Base-by-base conservation (phyloP, 2,329 filamentous ascomycete genomes). In the Pseudogymnoascus sp. region DNA sequence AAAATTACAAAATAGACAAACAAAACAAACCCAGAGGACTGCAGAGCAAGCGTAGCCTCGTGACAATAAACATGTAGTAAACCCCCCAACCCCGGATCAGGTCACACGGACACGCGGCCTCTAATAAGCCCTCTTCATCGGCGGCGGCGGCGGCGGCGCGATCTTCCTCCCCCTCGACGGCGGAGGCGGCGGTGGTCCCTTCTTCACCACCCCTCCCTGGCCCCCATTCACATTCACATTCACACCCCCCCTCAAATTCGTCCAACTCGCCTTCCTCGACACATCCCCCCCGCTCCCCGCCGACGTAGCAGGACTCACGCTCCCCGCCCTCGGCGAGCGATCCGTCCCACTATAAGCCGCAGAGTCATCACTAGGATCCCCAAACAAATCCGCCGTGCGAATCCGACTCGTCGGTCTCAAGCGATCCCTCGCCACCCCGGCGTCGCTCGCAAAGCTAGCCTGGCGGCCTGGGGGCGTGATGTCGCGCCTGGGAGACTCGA, bases 161-260 rank as follows among this genome's bases (percentile, higher is more conserved):
- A 85, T 85, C 74, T 89, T 89, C 79, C 88, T 89, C 37, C 83
- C 77, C 71, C 85, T 77, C 21, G 81, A 82, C 7, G 84, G 83
- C 25, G 84, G 84, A 23, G 86, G 86, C 28, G 86, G 86, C 19
- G 86, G 86, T 57, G 85, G 83, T 51, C 80, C 81, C 74, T 84
- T 85, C 73, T 60, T 60, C 25, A 31, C 25, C 54, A n/a, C 14
- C 34, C 54, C 51, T 28, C 25, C 28, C 82, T 82, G 63, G 71
- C 75, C 57, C 11, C 25, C 54, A 31, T 60, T 13, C 31, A 6
- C 54, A 16, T 4, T 7, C 2, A 72, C 69, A 62, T 70, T 67
- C 19, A 68, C 69, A 61, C 36, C 68, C 63, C 60, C 54, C 67
- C 66, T 13, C 66, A 67, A 31, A 68, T 68, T 69, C 73, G 72